These are phyloP conservation scores for Brassica rapa DNA, from an alignment of 345 rosid genomes.

Conservation along the genomic window DNA sequence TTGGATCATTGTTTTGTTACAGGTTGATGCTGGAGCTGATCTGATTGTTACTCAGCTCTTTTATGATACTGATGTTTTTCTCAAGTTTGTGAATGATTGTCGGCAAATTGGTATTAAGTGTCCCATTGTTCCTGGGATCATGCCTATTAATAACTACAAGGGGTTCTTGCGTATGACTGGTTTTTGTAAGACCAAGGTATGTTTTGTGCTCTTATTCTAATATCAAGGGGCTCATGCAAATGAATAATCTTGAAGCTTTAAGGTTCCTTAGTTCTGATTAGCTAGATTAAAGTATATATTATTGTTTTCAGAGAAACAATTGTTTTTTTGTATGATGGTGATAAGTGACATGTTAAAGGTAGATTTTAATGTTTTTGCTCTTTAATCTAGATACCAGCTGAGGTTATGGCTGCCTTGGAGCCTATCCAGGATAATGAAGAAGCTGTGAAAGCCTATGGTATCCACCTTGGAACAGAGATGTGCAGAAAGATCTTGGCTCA, in stretches of 20 bases:
- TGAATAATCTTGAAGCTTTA: neutral
- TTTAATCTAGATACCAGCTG: conserved; percentile 67
- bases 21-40: conserved; percentile 99
- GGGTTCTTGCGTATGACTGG: conserved; percentile 96
- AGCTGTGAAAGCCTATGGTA: conserved; percentile 89
- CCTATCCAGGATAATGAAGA: conserved; percentile 97
- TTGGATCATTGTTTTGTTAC: no score
- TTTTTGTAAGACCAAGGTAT: conserved; percentile 90
- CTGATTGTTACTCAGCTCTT: conserved; percentile 80
- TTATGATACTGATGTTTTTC: conserved; percentile 86
- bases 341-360: no score
- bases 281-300: no score
- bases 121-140: conserved; percentile 94
- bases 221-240: neutral
- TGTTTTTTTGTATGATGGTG: no score
- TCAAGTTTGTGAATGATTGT: conserved; percentile 92
- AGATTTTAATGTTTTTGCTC: neutral
- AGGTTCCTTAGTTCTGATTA: neutral
- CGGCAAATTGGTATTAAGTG: conserved; percentile 83
- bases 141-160: conserved; percentile 93
- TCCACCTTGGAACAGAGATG: conserved; percentile 96
- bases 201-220: neutral
- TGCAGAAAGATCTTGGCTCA: conserved; percentile 88
- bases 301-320: no score
- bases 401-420: conserved; percentile 82